Evolutionary conservation across 2,329 filamentous ascomycete genomes (phyloP), one percentile per base, ranked within the genome.

Genomic region (Cercospora sesami): DNA sequence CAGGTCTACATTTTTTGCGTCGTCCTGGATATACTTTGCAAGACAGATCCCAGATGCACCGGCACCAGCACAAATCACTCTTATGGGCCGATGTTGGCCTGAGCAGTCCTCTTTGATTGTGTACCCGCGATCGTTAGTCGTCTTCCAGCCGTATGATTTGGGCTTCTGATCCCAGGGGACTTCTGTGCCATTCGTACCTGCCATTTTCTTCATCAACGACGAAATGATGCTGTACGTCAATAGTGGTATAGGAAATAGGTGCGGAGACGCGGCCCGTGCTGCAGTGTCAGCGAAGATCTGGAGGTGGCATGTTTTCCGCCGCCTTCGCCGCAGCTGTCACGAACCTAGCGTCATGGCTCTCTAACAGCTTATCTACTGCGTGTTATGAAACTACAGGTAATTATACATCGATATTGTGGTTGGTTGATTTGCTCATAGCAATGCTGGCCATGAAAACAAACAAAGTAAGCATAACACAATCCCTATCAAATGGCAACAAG

Each of bases 1-100:
- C 58, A 77, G 75, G 4, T 79, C 77, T 26, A 73, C 48, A 26
- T 51, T 51, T 26, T 16, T 9, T 23, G 48, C 48, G 12, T 51
- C 63, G 14, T 59, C 53, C 55, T 65, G 21, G 63, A 65, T 59
- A 12, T 58, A 58, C 28, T 65, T 58, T 5, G 63, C 63, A 21
- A 65, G 53, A 42, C 51, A 65, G n/a, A 65, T 58, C 21, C 31
- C 63, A 28, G 63, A 65, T 9, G 63, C 63, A 12, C 63, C 63
- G 12, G 63, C 63, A 31, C 63, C 63, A 23, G 63, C 63, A 48
- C 51, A 59, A 14, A 65, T 65, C 9, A 65, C 63, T 31, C 59
- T 65, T 31, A 65, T 23, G 10, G 21, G 48, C 21, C 48, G 48
- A 26, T 26, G 48, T 51, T 26, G 48, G 48, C 48, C 48, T 23